Conservation (phyloP, 306 rosid genomes). For the Fragaria iinumae region DNA sequence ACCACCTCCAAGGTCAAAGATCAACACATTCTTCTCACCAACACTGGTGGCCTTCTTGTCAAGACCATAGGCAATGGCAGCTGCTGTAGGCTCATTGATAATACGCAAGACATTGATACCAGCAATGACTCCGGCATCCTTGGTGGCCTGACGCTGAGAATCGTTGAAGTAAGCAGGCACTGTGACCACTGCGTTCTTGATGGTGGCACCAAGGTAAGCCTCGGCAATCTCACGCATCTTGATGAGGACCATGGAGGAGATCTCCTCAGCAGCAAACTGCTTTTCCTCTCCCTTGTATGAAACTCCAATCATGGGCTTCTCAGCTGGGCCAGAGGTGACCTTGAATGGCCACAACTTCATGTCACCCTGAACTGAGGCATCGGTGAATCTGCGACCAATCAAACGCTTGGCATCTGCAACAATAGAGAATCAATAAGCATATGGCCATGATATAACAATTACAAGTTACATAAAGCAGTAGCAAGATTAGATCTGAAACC, state of each 20-base stretch:
- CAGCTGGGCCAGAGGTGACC: conserved; percentile 53
- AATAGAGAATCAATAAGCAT: background rate
- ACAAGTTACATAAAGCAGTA: background rate
- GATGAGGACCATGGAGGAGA: conserved; percentile 62
- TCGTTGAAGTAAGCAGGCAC: conserved; percentile 72
- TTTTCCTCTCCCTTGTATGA: conserved; percentile 69
- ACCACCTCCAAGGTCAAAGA: conserved; percentile 71
- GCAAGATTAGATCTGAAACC: background rate
- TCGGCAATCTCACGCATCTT: conserved; percentile 78
- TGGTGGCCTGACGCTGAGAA: conserved; percentile 70
- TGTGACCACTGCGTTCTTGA: conserved; percentile 65
- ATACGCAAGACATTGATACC: conserved; percentile 63
- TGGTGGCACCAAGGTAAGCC: conserved; percentile 54
- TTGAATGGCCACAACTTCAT: conserved; percentile 69
- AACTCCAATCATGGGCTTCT: conserved; percentile 60
- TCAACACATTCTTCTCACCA: conserved; percentile 68
- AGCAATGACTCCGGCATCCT: conserved; percentile 76
- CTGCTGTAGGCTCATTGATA: conserved; percentile 69
- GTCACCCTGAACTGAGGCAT: conserved; percentile 65
- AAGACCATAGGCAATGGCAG: conserved; percentile 71
- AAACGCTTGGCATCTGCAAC: conserved; percentile 60
- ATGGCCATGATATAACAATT: background rate
- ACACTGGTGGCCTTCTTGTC: conserved; percentile 76
- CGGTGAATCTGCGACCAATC: conserved; percentile 57
- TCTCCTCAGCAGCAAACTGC: conserved; percentile 61